phyloP scores from a whole-genome alignment of 305 asterid genomes.

The Ajuga reptans region DNA sequence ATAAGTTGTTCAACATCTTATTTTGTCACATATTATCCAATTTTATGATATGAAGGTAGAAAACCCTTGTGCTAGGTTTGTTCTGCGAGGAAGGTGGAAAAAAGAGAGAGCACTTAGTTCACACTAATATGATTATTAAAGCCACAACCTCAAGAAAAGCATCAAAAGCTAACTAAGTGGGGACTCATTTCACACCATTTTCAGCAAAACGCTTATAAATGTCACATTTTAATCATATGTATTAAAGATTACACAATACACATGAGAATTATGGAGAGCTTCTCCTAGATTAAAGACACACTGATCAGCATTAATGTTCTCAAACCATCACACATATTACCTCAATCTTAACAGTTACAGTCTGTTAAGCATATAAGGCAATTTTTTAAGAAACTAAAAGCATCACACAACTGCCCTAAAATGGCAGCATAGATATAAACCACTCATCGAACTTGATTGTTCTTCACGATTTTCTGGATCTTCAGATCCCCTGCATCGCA shows the following conservation, averaged over 20 bases:
- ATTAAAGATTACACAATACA: neutral
- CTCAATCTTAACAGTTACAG: neutral
- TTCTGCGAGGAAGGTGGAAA: neutral
- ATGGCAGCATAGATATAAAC: constrained; percentile 10
- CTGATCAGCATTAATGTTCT: neutral
- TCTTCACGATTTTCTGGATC: constrained; percentile 1
- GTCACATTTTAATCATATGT: neutral
- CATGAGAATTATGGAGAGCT: neutral
- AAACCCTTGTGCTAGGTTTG: neutral
- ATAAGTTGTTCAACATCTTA: too few species aligned
- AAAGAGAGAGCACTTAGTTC: neutral
- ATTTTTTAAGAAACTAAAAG: constrained; percentile 19
- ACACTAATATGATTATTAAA: constrained; percentile 7
- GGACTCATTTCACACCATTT: neutral
- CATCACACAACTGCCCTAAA: constrained; percentile 17
- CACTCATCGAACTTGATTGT: neutral
- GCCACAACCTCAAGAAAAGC: too few species aligned
- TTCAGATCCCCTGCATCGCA: constrained; percentile 12
- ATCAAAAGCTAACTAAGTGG: neutral
- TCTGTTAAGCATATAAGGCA: constrained; percentile 3
- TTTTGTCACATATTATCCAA: too few species aligned
- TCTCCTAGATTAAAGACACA: constrained; percentile 14
- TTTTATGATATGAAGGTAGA: too few species aligned
- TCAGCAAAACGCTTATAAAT: neutral
- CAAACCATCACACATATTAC: constrained; percentile 17